Evolutionary conservation across 176 grass and related monocot species (phyloP).

Genomic region (Zizania latifolia): DNA sequence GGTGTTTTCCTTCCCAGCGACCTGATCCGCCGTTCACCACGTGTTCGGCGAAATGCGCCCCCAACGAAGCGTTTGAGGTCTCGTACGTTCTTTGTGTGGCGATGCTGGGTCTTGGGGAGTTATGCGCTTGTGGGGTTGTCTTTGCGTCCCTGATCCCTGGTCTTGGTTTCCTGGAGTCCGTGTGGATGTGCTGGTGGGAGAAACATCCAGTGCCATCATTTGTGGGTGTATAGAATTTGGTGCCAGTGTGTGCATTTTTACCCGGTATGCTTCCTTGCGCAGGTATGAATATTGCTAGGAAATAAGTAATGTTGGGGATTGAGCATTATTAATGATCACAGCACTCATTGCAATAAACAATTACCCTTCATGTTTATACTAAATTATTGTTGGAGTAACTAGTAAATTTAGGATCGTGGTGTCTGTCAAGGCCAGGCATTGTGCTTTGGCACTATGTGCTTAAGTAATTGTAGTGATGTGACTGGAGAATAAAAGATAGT

Average conservation of each 20-base stretch:
- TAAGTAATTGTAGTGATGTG: neutral
- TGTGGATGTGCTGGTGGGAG: neutral
- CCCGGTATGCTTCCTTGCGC: neutral
- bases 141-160: neutral
- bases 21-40: neutral
- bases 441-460: neutral
- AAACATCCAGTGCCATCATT: neutral
- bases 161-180: neutral
- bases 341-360: too few relatives aligned
- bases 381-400: too few relatives aligned
- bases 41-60: conserved; percentile 27
- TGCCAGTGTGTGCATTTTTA: neutral
- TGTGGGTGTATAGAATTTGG: neutral
- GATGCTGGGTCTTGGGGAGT: neutral
- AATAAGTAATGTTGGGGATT: neutral
- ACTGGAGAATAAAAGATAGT: neutral
- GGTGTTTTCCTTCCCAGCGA: neutral
- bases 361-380: too few relatives aligned
- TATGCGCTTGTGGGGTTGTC: neutral
- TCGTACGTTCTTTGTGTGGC: neutral
- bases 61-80: neutral
- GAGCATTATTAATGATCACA: neutral
- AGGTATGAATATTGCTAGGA: neutral
- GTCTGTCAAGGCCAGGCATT: neutral
- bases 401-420: neutral